These are phyloP conservation scores for Cetradonia linearis DNA, from an alignment of 495 filamentous ascomycete species.

Conservation along the genomic window DNA sequence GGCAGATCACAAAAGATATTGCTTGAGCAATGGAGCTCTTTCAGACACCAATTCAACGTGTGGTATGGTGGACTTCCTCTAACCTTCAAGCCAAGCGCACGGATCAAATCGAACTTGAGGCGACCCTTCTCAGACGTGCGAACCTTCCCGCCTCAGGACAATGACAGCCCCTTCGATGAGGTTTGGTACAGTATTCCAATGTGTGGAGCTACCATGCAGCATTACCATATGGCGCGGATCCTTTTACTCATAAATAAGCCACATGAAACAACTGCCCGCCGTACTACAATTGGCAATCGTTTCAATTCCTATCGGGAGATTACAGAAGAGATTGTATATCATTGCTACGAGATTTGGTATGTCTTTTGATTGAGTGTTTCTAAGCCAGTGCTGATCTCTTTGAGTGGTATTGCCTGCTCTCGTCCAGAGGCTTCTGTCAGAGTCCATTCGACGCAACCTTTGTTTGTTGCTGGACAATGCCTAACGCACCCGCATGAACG, in stretches of 20 bases:
- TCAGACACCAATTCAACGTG: slow-evolving; percentile 45
- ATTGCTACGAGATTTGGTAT: slow-evolving; percentile 45
- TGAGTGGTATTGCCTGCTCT: slow-evolving; percentile 42
- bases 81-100: slow-evolving; percentile 46
- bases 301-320: slow-evolving; percentile 46
- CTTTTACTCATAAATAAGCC: slow-evolving; percentile 54
- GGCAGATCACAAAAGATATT: slow-evolving; percentile 44
- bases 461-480: slow-evolving; percentile 54
- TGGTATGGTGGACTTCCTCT: slow-evolving; percentile 50
- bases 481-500: slow-evolving; percentile 42
- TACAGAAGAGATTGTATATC: slow-evolving; percentile 42
- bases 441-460: slow-evolving; percentile 50
- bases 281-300: slow-evolving; percentile 41
- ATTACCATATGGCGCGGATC: slow-evolving; percentile 55
- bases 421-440: slow-evolving; percentile 45
- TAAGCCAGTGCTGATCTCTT: not conserved
- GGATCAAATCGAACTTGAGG: slow-evolving; percentile 19
- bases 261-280: slow-evolving; percentile 42
- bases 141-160: slow-evolving; percentile 23
- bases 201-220: slow-evolving; percentile 55
- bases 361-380: not conserved
- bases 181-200: slow-evolving; percentile 54
- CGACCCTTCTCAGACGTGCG: slow-evolving; percentile 14
- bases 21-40: slow-evolving; percentile 46
- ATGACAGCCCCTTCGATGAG: slow-evolving; percentile 41